A percentile compares a stretch with the other conserved stretches of the same genome.
Evolutionary conservation across 1,284 basidiomycete genomes (phyloP).

Genomic region (Vanrija sp.): DNA sequence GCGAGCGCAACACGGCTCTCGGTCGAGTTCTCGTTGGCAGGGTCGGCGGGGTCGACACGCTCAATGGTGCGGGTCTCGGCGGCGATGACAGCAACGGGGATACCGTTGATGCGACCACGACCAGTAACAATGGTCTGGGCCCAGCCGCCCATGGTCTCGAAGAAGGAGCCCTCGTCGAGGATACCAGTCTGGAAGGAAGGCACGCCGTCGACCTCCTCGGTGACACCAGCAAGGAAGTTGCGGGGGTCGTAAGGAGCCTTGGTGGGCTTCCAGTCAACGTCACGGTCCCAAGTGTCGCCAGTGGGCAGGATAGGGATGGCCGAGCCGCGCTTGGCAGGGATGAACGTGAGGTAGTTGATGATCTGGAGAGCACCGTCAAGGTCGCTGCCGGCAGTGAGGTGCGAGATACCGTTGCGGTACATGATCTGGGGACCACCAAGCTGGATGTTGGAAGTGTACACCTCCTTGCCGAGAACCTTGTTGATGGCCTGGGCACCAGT

Average conservation of each 20-base stretch:
- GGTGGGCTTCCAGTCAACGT: conserved; percentile 83
- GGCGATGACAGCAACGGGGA: conserved; percentile 96
- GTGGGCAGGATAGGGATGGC: conserved; percentile 69
- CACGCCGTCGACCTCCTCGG: conserved; percentile 66
- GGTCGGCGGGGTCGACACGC: conserved; percentile 93
- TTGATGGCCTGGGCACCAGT: conserved; percentile 96
- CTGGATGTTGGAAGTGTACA: conserved; percentile 98
- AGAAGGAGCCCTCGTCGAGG: conserved; percentile 92
- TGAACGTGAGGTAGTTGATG: conserved; percentile 90
- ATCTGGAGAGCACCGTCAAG: conserved; percentile 90
- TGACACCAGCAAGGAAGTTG: conserved; percentile 94
- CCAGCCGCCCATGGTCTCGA: conserved; percentile 68
- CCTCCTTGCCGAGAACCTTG: conserved; percentile 98
- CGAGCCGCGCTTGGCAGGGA: conserved; percentile 70
- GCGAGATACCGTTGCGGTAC: conserved; percentile 99
- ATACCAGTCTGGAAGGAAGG: conserved; percentile 80
- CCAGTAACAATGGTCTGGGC: conserved; percentile 94
- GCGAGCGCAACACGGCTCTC: conserved; percentile 99
- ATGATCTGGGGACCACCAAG: conserved; percentile 99
- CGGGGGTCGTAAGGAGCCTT: conserved; percentile 96
- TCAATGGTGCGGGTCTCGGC: conserved; percentile 89
- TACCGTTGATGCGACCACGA: conserved; percentile 91
- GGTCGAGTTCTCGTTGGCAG: conserved; percentile 96
- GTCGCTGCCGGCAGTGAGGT: conserved; percentile 90
- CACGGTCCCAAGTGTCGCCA: conserved; percentile 84